Percentiles rank a stretch among this genome's conserved stretches.
Conservation (phyloP, 2,329 filamentous ascomycete genomes). For the Immersiporthe knoxdaviesiana region DNA sequence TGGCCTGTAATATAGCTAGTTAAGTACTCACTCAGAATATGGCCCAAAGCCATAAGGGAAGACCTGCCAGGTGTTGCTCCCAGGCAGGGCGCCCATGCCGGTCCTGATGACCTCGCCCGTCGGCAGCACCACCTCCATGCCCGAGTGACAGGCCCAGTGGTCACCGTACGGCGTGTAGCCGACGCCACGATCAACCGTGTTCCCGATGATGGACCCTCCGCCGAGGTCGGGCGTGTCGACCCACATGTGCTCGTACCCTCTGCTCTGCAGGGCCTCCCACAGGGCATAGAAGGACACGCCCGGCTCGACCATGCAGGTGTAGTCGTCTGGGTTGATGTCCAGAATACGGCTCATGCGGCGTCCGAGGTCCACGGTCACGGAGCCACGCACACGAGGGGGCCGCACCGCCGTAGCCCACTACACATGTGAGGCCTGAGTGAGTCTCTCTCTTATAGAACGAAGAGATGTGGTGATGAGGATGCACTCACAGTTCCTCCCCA, state of each 20-base stretch:
- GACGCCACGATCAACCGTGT: slow-evolving; percentile 49
- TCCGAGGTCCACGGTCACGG: slow-evolving; percentile 47
- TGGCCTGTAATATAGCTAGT: too few relatives aligned
- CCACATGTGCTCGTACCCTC: slow-evolving; percentile 46
- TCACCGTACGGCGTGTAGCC: slow-evolving; percentile 52
- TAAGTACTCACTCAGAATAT: slow-evolving; percentile 34
- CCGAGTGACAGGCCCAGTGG: slow-evolving; percentile 46
- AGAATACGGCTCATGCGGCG: slow-evolving; percentile 46
- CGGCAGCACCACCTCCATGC: slow-evolving; percentile 49
- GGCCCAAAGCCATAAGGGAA: slow-evolving; percentile 49
- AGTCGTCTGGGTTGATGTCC: slow-evolving; percentile 43
- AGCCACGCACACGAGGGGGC: slow-evolving; percentile 48
- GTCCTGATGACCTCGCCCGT: slow-evolving; percentile 48
- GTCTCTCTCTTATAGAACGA: too few relatives aligned
- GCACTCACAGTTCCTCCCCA: slow-evolving; percentile 40
- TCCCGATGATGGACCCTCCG: slow-evolving; percentile 51
- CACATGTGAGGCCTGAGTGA: not conserved
- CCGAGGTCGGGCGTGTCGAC: slow-evolving; percentile 48
- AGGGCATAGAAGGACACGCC: slow-evolving; percentile 46
- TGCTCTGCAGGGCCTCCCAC: slow-evolving; percentile 41
- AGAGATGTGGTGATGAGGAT: too few relatives aligned
- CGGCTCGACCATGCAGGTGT: slow-evolving; percentile 47
- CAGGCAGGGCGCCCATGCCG: slow-evolving; percentile 44
- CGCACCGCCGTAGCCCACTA: slow-evolving; percentile 47
- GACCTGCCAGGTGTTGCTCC: slow-evolving; percentile 46